Evolutionary conservation across 2,329 filamentous ascomycete species (phyloP), one percentile per base, ranked within the genome.

Genomic region (Ophiocordyceps camponoti-floridani): DNA sequence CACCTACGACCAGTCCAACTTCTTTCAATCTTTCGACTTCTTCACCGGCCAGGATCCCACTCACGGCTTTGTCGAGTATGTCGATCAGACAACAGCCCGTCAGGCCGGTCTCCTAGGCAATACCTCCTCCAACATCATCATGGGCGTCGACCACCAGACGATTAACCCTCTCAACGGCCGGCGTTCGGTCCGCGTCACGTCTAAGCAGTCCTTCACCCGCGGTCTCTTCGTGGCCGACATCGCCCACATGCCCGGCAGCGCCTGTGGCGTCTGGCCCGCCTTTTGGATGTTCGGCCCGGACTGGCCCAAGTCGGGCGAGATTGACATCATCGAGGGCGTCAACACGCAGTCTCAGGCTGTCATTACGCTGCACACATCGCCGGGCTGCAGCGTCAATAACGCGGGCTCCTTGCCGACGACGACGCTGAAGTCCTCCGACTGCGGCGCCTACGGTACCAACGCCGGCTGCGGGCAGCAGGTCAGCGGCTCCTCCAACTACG

Each of bases 281-380:
- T 82, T 81, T 58, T 83, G 73, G 73, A 68, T 66, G 44, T 69
- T 84, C 31, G 82, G 82, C 14, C 65, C 69, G n/a, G 61, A 72
- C 54, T 88, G 84, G 84, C 84, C 84, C 2, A 58, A 58, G 40
- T 65, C 67, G 8, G 83, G 83, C 42, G 84, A 88, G 62, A 83
- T 89, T 53, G 84, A 89, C 58, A 82, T 88, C 53, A 75, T 88
- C 52, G 84, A 88, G 63, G 82, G 82, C 35, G 79, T 86, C 52
- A 84, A 85, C 63, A 63, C 67, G 19, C 70, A 77, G 48, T 57
- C 63, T 3, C 62, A 67, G 47, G 75, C 82, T 58, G 61, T 68
- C 41, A 68, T 86, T 61, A 79, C 82, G 31, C 68, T 91, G 14
- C 79, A 85, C 65, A 84, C 82, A 1, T 60, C 61, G 10, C 50